These are phyloP conservation scores for Isabelozyma gotoi DNA, from an alignment of 805 yeast species.

Conservation along the genomic window DNA sequence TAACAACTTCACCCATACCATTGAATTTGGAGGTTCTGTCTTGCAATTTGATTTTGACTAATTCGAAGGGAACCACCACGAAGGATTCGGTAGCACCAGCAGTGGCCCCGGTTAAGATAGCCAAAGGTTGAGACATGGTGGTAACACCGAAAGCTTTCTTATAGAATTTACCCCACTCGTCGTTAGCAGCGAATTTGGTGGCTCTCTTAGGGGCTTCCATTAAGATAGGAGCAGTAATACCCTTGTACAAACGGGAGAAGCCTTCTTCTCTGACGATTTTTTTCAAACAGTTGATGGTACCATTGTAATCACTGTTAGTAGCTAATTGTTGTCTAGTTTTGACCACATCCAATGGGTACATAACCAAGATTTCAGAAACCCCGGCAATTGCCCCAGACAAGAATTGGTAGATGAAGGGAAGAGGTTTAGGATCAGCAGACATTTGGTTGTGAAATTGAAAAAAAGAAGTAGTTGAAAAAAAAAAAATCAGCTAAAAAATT, in stretches of 20 bases:
- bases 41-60: slow-evolving; percentile 92
- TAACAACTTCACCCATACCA: slow-evolving; percentile 81
- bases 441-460: neutral
- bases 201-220: slow-evolving; percentile 99
- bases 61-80: slow-evolving; percentile 96
- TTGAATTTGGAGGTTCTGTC: slow-evolving; percentile 79
- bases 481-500: neutral
- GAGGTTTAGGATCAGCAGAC: slow-evolving; percentile 21
- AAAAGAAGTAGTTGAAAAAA: neutral
- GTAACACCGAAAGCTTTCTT: slow-evolving; percentile 65
- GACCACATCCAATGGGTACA: slow-evolving; percentile 97
- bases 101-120: slow-evolving; percentile 92
- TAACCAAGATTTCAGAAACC: slow-evolving; percentile 88
- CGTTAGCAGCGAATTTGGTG: slow-evolving; percentile 96
- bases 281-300: slow-evolving; percentile 79
- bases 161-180: slow-evolving; percentile 90
- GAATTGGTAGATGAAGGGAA: slow-evolving; percentile 92
- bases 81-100: slow-evolving; percentile 98
- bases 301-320: slow-evolving; percentile 64
- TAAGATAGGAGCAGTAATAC: slow-evolving; percentile 92
- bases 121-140: slow-evolving; percentile 75
- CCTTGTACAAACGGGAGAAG: slow-evolving; percentile 77
- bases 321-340: slow-evolving; percentile 91
- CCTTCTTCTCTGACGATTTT: slow-evolving; percentile 90
- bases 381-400: slow-evolving; percentile 95